phyloP scores from a whole-genome alignment of 441 rosid genomes.

The Syzygium malaccense region DNA sequence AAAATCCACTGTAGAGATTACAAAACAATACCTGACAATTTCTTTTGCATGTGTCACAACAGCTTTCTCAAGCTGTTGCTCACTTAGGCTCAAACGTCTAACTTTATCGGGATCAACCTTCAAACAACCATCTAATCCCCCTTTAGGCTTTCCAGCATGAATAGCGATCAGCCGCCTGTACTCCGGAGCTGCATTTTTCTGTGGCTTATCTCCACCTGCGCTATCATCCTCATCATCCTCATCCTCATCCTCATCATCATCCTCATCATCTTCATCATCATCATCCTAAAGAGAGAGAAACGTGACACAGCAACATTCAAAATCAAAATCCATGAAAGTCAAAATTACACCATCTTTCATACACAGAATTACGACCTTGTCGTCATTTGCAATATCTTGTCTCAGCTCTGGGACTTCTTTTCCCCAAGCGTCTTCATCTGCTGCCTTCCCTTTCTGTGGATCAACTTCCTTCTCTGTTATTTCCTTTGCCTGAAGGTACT shows the following conservation, averaged over 20 bases:
- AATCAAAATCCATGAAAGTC: background rate
- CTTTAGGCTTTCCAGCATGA: conserved; percentile 20
- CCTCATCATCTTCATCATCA: background rate
- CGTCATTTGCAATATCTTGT: background rate
- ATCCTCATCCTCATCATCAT: background rate
- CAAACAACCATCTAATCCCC: conserved; percentile 10
- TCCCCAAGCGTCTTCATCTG: conserved; percentile 6
- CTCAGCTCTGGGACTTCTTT: background rate
- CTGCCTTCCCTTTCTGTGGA: background rate
- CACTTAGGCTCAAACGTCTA: conserved; percentile 16
- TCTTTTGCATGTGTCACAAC: conserved; percentile 6
- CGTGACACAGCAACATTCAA: background rate
- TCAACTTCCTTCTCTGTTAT: background rate
- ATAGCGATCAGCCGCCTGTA: conserved; percentile 1
- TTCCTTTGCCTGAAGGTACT: conserved; percentile 3
- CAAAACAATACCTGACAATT: conserved; percentile 10
- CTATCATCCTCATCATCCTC: background rate
- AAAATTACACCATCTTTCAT: background rate
- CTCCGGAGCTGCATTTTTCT: background rate
- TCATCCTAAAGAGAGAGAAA: background rate
- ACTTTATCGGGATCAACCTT: conserved; percentile 8
- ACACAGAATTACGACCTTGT: background rate
- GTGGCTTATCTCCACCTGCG: background rate
- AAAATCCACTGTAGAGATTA: background rate
- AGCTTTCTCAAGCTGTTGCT: conserved; percentile 16